Evolutionary conservation across 2,329 filamentous ascomycete genomes (phyloP).

Genomic region (Fusarium bactridioides): DNA sequence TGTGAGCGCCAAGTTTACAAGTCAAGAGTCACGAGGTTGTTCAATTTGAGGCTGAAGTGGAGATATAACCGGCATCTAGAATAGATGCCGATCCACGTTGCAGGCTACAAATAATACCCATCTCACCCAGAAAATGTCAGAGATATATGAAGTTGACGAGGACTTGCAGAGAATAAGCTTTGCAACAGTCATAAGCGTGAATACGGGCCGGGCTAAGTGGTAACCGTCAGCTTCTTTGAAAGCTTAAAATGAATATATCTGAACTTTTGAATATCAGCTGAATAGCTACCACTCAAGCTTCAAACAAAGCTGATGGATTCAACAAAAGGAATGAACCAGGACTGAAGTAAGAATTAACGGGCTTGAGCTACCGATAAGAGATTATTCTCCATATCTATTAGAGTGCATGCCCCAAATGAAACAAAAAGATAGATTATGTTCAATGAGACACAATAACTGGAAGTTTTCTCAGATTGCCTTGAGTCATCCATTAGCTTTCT

Average conservation of each 20-base stretch:
- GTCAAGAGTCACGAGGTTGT: not conserved
- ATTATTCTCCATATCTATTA: not conserved
- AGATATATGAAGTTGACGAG: not conserved
- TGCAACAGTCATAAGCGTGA: not conserved
- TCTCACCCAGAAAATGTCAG: accelerated
- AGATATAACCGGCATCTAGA: not conserved
- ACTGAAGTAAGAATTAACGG: not conserved
- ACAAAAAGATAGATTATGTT: not conserved
- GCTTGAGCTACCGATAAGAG: accelerated
- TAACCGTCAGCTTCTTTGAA: not conserved
- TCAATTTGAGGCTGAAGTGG: not conserved
- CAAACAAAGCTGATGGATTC: not conserved
- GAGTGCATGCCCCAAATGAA: not conserved
- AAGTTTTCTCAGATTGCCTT: not conserved
- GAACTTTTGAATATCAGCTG: accelerated
- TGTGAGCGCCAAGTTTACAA: accelerated
- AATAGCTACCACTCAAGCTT: not conserved
- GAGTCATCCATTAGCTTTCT: not conserved
- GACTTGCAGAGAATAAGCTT: not conserved
- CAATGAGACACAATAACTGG: not conserved
- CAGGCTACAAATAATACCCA: not conserved
- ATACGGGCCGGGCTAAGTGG: too few relatives aligned
- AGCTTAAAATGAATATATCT: not conserved
- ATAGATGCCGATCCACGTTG: not conserved
- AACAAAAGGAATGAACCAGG: not conserved